Evolutionary conservation across 164 flowering plant genomes (phyloP).

Genomic region (Vitis amurensis): DNA sequence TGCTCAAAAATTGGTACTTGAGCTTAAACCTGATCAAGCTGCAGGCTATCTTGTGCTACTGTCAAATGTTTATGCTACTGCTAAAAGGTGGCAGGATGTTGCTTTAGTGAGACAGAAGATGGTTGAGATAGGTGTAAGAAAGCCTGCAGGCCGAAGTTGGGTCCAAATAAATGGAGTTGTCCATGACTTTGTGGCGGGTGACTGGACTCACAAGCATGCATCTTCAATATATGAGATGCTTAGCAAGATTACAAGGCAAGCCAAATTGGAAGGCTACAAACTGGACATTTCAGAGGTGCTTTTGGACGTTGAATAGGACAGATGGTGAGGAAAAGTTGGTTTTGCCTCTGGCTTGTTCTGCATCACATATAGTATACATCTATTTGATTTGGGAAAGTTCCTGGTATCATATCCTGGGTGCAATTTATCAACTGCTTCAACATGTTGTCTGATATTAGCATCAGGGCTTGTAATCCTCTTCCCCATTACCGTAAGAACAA

Average conservation of each 20-base stretch:
- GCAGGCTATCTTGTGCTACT: conserved; percentile 53
- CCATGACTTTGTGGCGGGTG: conserved; percentile 45
- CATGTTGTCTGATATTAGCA: background rate
- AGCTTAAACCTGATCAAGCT: conserved; percentile 43
- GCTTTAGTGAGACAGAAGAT: conserved; percentile 33
- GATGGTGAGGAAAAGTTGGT: background rate
- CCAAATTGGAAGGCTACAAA: conserved; percentile 22
- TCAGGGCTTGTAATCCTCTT: background rate
- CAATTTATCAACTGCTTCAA: background rate
- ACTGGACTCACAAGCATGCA: conserved; percentile 28
- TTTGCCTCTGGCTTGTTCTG: background rate
- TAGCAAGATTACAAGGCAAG: conserved; percentile 19
- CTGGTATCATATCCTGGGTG: background rate
- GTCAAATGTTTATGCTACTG: conserved; percentile 50
- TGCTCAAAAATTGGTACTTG: conserved; percentile 29
- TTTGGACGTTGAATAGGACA: conserved; percentile 7
- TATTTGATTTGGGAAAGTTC: background rate
- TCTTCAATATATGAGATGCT: conserved; percentile 30
- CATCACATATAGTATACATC: background rate
- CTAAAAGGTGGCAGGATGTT: conserved; percentile 48
- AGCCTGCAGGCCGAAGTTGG: conserved; percentile 56
- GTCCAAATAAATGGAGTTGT: conserved; percentile 38
- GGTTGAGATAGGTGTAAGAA: conserved; percentile 37
- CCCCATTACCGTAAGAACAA: background rate
- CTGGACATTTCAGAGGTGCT: conserved; percentile 13